A percentile compares a stretch with the other conserved stretches of the same genome.
phyloP scores from a whole-genome alignment of 2,329 filamentous ascomycete genomes.

The Verruconis gallopava region DNA sequence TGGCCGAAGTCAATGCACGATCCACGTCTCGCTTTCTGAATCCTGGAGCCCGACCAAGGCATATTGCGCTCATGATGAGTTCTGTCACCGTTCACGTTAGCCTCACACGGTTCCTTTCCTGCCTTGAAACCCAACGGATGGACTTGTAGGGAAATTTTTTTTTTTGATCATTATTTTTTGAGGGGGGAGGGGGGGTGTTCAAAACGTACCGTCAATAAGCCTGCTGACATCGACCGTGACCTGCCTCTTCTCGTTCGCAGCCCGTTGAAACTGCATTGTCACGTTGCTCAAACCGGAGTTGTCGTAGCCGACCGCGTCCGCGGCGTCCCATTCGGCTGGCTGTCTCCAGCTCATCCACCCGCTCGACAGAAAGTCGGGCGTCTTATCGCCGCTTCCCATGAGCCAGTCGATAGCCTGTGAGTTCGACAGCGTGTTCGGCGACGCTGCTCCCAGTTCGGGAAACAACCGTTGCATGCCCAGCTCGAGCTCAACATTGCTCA shows the following conservation, averaged over 20 bases:
- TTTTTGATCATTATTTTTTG: too few relatives aligned
- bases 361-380: not conserved
- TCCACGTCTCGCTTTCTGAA: constrained; percentile 32
- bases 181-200: not conserved
- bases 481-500: not conserved
- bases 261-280: constrained; percentile 4
- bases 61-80: constrained; percentile 25
- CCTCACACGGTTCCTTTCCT: constrained; percentile 11
- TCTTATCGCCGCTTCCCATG: constrained; percentile 7
- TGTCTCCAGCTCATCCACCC: constrained; percentile 3
- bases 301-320: constrained; percentile 14
- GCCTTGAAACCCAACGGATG: too few relatives aligned
- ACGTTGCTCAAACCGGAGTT: not conserved
- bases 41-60: constrained; percentile 31
- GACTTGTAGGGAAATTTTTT: too few relatives aligned
- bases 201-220: constrained; percentile 30
- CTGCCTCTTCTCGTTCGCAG: constrained; percentile 19
- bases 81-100: constrained; percentile 20
- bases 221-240: constrained; percentile 31
- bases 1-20: constrained; percentile 23
- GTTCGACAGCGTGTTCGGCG: not conserved
- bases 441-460: constrained; percentile 4
- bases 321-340: constrained; percentile 13
- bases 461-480: not conserved
- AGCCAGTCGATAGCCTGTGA: constrained; percentile 5